Evolutionary conservation across 306 rosid genomes (phyloP).

Genomic region (Psophocarpus tetragonolobus): DNA sequence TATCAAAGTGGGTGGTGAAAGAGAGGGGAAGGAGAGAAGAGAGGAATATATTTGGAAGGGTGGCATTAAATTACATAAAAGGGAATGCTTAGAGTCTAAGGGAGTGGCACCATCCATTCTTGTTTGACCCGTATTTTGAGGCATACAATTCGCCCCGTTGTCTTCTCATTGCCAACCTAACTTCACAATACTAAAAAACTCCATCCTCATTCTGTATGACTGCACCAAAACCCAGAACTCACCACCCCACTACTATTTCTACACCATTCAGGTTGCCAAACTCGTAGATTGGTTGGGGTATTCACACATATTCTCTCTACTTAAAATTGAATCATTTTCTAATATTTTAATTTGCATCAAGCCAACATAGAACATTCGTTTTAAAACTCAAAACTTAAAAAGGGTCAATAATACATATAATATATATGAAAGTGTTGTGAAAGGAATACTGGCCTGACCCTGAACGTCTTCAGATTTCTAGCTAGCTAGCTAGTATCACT

Average conservation of each 20-base stretch:
- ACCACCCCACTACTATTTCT: conserved; percentile 12
- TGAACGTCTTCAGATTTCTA: not conserved
- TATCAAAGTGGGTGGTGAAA: conserved; percentile 87
- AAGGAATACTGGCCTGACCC: conserved; percentile 9
- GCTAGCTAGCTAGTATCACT: too few relatives aligned
- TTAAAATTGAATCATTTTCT: not conserved
- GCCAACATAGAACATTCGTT: conserved; percentile 36
- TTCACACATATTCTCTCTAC: not conserved
- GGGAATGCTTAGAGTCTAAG: conserved; percentile 66
- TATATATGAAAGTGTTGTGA: not conserved
- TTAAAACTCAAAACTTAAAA: conserved; percentile 18
- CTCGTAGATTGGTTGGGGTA: not conserved
- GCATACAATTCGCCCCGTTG: conserved; percentile 68
- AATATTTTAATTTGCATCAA: not conserved
- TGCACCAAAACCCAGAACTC: conserved; percentile 39
- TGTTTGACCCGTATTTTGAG: conserved; percentile 92
- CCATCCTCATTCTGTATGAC: not conserved
- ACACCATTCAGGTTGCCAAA: conserved; percentile 7
- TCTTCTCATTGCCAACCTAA: conserved; percentile 70
- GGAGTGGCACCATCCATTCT: conserved; percentile 67
- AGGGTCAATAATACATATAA: not conserved
- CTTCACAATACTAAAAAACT: conserved; percentile 33
- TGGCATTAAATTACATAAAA: conserved; percentile 29
- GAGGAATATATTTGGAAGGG: conserved; percentile 36
- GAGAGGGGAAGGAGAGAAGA: conserved; percentile 39